Percentiles rank a stretch among this genome's conserved stretches.
These are phyloP conservation scores for Crepidotus variabilis DNA, from an alignment of 768 basidiomycete genomes.

Conservation along the genomic window DNA sequence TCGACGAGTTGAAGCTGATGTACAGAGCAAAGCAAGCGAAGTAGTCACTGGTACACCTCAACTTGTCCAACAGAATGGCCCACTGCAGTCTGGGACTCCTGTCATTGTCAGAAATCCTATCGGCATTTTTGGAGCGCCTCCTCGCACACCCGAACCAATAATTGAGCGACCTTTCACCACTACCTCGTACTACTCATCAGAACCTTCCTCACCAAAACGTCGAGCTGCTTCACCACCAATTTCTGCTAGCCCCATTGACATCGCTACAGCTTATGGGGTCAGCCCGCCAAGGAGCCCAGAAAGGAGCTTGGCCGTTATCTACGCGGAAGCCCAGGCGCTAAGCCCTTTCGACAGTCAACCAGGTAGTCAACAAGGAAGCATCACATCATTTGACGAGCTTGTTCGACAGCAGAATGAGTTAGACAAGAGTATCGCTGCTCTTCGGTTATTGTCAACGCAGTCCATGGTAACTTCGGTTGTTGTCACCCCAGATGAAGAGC, in stretches of 20 bases:
- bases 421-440: conserved; percentile 58
- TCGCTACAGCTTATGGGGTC: background rate
- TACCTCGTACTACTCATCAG: background rate
- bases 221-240: background rate
- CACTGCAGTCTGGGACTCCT: background rate
- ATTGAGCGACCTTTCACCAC: background rate
- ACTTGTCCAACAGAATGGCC: background rate
- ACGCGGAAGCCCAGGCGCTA: background rate
- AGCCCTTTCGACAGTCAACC: background rate
- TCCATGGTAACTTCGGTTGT: background rate
- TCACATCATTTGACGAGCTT: conserved; percentile 45
- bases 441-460: conserved; percentile 39
- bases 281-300: background rate
- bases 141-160: background rate
- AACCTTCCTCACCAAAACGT: background rate
- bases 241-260: background rate
- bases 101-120: background rate
- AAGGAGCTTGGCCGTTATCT: background rate
- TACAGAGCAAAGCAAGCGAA: background rate
- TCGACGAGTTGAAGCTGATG: background rate
- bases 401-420: conserved; percentile 60
- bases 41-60: background rate
- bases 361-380: conserved; percentile 20
- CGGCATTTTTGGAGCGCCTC: background rate
- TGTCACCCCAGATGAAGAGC: background rate